phyloP scores from a whole-genome alignment of 441 rosid species.

The Erysimum pusillum region DNA sequence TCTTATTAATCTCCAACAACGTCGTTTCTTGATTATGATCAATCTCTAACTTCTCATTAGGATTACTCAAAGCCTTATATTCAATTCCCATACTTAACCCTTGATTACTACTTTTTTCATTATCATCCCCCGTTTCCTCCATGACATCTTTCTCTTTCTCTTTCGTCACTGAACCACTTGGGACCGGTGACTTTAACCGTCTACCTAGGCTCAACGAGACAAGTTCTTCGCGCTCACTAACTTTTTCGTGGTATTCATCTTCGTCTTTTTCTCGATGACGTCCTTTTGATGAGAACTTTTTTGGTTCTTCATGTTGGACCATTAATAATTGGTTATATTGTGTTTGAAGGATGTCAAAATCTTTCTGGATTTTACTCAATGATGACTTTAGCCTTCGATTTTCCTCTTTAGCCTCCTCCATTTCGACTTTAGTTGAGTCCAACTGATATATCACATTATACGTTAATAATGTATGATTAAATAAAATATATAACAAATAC shows the following conservation, averaged over 20 bases:
- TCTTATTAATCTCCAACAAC: slow-evolving; percentile 45
- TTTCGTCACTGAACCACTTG: slow-evolving; percentile 49
- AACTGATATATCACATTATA: slow-evolving; percentile 60
- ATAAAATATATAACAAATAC: slow-evolving; percentile 7
- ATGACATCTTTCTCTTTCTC: slow-evolving; percentile 40
- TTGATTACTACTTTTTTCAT: slow-evolving; percentile 38
- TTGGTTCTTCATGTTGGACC: slow-evolving; percentile 51
- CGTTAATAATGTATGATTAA: not conserved
- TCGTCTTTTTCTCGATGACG: slow-evolving; percentile 44
- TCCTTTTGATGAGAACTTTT: slow-evolving; percentile 35
- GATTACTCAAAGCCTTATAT: slow-evolving; percentile 56
- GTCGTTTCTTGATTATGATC: slow-evolving; percentile 28
- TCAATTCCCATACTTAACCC: slow-evolving; percentile 65
- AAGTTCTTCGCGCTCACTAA: slow-evolving; percentile 48
- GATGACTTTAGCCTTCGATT: slow-evolving; percentile 72
- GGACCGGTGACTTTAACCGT: slow-evolving; percentile 41
- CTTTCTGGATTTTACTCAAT: slow-evolving; percentile 62
- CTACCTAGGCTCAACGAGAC: slow-evolving; percentile 84
- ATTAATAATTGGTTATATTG: slow-evolving; percentile 56
- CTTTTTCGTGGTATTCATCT: slow-evolving; percentile 42
- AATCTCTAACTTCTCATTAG: slow-evolving; percentile 38
- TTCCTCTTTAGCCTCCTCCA: slow-evolving; percentile 78
- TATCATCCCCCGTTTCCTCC: slow-evolving; percentile 16
- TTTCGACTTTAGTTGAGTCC: slow-evolving; percentile 69
- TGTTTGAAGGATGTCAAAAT: slow-evolving; percentile 68